Evolutionary conservation across 176 grass and related monocot species (phyloP), one percentile per base, ranked within the genome.

Genomic region (Aechmea fasciata): DNA sequence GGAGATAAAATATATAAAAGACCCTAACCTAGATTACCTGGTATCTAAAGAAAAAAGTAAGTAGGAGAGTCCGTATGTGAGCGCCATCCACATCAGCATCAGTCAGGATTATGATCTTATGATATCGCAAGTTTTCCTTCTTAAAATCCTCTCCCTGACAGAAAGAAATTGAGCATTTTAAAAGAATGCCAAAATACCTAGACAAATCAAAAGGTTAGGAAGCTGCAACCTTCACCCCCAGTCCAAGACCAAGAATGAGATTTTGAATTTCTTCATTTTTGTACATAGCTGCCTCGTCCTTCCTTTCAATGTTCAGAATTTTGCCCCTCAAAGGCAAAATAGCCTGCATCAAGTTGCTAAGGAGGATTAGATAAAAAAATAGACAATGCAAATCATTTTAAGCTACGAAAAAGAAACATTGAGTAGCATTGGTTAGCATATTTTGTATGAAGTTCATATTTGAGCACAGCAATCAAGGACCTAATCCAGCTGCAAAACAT

Each of bases 41-140:
- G 79, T 90, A 99, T 93, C 94, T 92, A 84, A 90, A 99, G 84
- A 99, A 99, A 85, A 93, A 99, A 59, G 89, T 99, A 76, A 99
- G 84, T 48, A 99, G 87, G 63, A 99, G 89, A 63, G 94, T 99
- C 48, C 94, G 79, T 22, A 99, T 99, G 77, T 99, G 94, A 20
- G 94, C 89, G 65, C 89, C 89, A 77, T 99, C 94, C 69, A 99
- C 94, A 85, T 99, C 94, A 76, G 94, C 94, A 86, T 99, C 89
- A 49, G 94, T 93, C 52, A 99, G 78, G 57, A 93, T 99, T 71
- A 93, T 82, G 70, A 93, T 97, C 77, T 90, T 99, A 80, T 99
- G 94, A 88, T 99, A 99, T 54, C 94, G 77, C 66, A 99, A 82
- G 20, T 78, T 78, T 69, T 97, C 89, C 74, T 97, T 99, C 74